phyloP scores from a whole-genome alignment of 2,329 filamentous ascomycete species.

The Penicillium freii region DNA sequence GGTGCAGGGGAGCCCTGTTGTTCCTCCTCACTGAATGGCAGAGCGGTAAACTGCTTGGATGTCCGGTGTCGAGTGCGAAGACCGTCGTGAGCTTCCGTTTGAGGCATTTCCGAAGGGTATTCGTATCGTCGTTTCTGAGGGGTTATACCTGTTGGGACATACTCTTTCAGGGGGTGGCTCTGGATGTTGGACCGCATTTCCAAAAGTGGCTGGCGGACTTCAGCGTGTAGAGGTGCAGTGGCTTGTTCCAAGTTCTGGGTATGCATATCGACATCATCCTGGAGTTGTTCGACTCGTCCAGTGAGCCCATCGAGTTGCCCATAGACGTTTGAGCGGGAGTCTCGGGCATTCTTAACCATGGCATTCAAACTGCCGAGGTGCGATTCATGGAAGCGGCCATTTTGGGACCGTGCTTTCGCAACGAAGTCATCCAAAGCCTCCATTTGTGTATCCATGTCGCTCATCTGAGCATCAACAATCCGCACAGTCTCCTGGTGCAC shows the following conservation, averaged over 20 bases:
- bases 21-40: constrained; percentile 34
- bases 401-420: constrained; percentile 74
- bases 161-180: constrained; percentile 68
- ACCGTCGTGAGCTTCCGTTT: constrained; percentile 64
- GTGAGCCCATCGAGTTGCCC: constrained; percentile 68
- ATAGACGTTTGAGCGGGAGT: constrained; percentile 70
- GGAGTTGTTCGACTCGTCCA: constrained; percentile 66
- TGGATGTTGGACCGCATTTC: constrained; percentile 69
- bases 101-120: constrained; percentile 76
- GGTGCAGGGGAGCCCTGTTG: constrained; percentile 16
- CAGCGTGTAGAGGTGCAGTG: constrained; percentile 58
- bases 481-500: constrained; percentile 88
- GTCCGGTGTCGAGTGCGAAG: constrained; percentile 54
- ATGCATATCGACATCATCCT: constrained; percentile 63
- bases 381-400: constrained; percentile 70
- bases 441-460: constrained; percentile 85
- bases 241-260: constrained; percentile 58
- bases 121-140: constrained; percentile 77
- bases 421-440: constrained; percentile 88
- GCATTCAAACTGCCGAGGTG: constrained; percentile 65
- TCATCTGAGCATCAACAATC: constrained; percentile 85
- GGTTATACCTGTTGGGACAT: constrained; percentile 79
- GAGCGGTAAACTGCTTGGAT: constrained; percentile 35
- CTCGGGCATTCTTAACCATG: constrained; percentile 66
- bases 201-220: constrained; percentile 66